Evolutionary conservation across 768 basidiomycete genomes (phyloP).

Genomic region (Mycena galopus): DNA sequence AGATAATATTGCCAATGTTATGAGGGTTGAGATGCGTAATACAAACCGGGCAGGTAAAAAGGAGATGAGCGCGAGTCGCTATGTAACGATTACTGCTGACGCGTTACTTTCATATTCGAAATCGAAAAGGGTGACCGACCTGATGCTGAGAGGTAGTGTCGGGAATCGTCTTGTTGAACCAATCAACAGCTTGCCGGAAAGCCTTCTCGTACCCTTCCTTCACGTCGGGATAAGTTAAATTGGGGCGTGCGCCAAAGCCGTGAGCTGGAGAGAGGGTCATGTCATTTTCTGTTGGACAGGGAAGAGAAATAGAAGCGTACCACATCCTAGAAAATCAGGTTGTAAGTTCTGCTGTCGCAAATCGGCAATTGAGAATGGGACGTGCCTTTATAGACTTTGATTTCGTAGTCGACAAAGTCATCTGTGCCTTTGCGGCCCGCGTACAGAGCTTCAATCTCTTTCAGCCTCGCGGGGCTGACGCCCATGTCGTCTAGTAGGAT

Average conservation of each 20-base stretch:
- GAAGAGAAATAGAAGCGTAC: neutral
- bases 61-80: too few relatives aligned
- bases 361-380: neutral
- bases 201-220: conserved; percentile 58
- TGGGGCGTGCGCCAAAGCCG: conserved; percentile 61
- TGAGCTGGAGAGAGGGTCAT: conserved; percentile 42
- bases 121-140: too few relatives aligned
- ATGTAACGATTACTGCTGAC: too few relatives aligned
- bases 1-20: too few relatives aligned
- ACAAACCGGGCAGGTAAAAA: too few relatives aligned
- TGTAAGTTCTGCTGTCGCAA: neutral
- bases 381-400: conserved; percentile 59
- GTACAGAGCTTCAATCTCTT: conserved; percentile 52
- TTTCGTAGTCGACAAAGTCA: conserved; percentile 58
- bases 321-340: conserved; percentile 8
- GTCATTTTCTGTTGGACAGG: too few relatives aligned
- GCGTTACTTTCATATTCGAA: too few relatives aligned
- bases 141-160: too few relatives aligned
- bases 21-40: too few relatives aligned
- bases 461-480: conserved; percentile 19
- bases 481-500: conserved; percentile 25
- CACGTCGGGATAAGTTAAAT: conserved; percentile 52
- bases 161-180: conserved; percentile 60
- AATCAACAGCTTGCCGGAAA: conserved; percentile 56
- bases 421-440: conserved; percentile 52